Base-by-base conservation (phyloP, 371 early-diverging fungal species). In the Sanchytrium tribonematis region DNA sequence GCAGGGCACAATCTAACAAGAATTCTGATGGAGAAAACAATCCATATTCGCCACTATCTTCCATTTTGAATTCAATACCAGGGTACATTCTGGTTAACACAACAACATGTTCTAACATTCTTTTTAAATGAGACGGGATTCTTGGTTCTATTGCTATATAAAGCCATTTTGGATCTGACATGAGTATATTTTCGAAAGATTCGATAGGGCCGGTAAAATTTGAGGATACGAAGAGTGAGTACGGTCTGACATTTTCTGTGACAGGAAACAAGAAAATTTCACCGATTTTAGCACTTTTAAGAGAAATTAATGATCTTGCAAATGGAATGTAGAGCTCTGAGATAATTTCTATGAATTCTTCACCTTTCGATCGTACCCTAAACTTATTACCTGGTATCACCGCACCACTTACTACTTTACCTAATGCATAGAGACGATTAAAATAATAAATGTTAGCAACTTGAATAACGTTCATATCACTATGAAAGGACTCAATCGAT, bases 1-100 rank as follows among this genome's bases (percentile, higher is more conserved):
- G 94, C 72, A 97, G 76, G 0, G 90, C 89, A 73, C 91, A 94
- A 77, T 97, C 97, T 70, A 97, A 78, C 73, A 91, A 93, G 68
- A 96, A 75, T 78, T 97, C 97, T 67, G 94, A 95, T 2, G 95
- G 88, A 30, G 89, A 95, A 65, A 93, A 74, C 22, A 97, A 74
- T 66, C 93, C 85, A 74, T 95, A 94, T 77, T 96, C 97, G 65
- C 97, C 96, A 29, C 90, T 90, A 77, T 97, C 97, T 75, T 95
- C 94, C 0, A 93, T 86, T 73, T 87, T 87, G n/a, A 93, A 92
- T 27, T 84, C 82, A 29, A 88, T 80, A 70, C 90, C 84, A n/a
- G 92, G 88, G 73, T 97, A 96, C 30, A 87, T 86, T 77, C 92
- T 91, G 80, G 88, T 88, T 70, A 97, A 85, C 71, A 90, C 90